A percentile compares a stretch with the other conserved stretches of the same genome.
Conservation (phyloP, 352 stramenopile genomes). For the Phytopythium montanum region DNA sequence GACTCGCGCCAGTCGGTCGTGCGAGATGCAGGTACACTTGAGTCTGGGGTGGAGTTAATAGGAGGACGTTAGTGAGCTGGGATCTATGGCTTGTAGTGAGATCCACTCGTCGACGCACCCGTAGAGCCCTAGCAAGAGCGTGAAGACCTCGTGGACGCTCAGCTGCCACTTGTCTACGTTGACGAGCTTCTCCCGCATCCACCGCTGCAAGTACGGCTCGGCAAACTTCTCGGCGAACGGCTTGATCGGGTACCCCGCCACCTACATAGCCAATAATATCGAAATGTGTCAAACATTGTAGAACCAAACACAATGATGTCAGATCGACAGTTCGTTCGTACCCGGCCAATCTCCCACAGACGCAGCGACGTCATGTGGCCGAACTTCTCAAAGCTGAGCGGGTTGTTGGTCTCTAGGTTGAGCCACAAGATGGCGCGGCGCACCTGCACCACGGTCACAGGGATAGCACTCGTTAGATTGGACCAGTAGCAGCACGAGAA, state of each 20-base stretch:
- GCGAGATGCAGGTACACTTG: conserved; percentile 56
- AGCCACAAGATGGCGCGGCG: conserved; percentile 65
- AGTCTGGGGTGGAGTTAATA: conserved; percentile 30
- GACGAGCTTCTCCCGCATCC: conserved; percentile 71
- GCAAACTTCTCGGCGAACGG: conserved; percentile 77
- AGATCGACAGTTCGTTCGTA: conserved; percentile 9
- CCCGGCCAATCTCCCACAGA: conserved; percentile 61
- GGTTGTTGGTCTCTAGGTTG: conserved; percentile 65
- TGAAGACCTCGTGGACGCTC: conserved; percentile 74
- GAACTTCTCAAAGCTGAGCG: conserved; percentile 72
- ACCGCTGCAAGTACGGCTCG: conserved; percentile 69
- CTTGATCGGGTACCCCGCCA: conserved; percentile 76
- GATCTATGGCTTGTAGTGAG: not conserved
- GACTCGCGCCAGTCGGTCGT: conserved; percentile 47
- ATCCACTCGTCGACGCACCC: conserved; percentile 25
- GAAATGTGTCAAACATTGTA: not conserved
- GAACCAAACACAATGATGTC: not conserved
- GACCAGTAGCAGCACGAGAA: not conserved
- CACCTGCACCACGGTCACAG: conserved; percentile 25
- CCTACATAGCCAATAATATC: conserved; percentile 17
- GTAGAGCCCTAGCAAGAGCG: conserved; percentile 72
- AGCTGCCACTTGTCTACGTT: conserved; percentile 37
- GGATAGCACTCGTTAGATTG: not conserved
- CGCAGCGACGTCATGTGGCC: conserved; percentile 69
- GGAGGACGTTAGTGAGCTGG: not conserved